phyloP scores from a whole-genome alignment of 1,139 yeast species.

The Hyphopichia buzzinii region DNA sequence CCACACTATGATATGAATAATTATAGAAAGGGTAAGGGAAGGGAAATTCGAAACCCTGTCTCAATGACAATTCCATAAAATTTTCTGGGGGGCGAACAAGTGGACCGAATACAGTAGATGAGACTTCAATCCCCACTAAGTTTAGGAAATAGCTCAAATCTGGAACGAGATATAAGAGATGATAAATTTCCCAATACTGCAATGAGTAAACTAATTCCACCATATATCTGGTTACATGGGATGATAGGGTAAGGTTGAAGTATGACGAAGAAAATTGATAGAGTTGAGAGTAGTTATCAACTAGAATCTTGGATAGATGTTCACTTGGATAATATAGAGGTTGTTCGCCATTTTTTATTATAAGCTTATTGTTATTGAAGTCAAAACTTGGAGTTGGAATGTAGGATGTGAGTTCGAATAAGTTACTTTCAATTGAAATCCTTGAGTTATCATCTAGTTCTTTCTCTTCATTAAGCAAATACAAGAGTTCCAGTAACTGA shows the following conservation, averaged over 20 bases:
- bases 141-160: slow-evolving; percentile 33
- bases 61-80: slow-evolving; percentile 33
- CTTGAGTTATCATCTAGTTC: slow-evolving; percentile 29
- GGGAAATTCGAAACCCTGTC: slow-evolving; percentile 45
- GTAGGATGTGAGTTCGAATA: slow-evolving; percentile 27
- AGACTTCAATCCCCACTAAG: slow-evolving; percentile 35
- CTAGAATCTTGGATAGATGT: slow-evolving; percentile 35
- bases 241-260: slow-evolving; percentile 36
- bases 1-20: slow-evolving; percentile 42
- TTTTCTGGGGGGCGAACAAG: slow-evolving; percentile 42
- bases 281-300: slow-evolving; percentile 38
- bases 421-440: slow-evolving; percentile 25
- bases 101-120: slow-evolving; percentile 39
- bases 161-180: slow-evolving; percentile 34
- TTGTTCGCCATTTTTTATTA: slow-evolving; percentile 6
- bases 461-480: slow-evolving; percentile 25
- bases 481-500: slow-evolving; percentile 27
- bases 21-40: slow-evolving; percentile 50
- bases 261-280: slow-evolving; percentile 32
- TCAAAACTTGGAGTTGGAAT: slow-evolving; percentile 18
- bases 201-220: slow-evolving; percentile 40
- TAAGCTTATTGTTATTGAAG: slow-evolving; percentile 1
- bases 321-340: slow-evolving; percentile 31
- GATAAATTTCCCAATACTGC: slow-evolving; percentile 49
- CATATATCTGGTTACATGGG: slow-evolving; percentile 37